A percentile compares a stretch with the other conserved stretches of the same genome.
These are phyloP conservation scores for Oryza glaberrima DNA, from an alignment of 176 grass and related monocot species.

Conservation along the genomic window DNA sequence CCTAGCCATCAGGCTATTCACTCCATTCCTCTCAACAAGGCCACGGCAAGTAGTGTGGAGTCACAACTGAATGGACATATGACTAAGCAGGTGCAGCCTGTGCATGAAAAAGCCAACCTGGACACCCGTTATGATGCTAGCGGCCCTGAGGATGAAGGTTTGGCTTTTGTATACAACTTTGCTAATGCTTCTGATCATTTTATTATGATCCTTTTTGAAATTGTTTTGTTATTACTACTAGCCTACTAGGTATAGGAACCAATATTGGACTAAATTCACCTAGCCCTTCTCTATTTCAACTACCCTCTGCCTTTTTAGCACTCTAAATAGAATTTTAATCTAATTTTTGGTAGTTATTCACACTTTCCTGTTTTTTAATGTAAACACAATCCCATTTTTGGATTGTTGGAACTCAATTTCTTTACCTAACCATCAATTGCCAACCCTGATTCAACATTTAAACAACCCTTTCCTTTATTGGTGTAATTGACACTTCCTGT, in stretches of 20 bases:
- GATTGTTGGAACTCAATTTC: conserved; percentile 12
- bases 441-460: not conserved
- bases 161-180: conserved; percentile 10
- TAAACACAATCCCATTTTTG: not conserved
- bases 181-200: conserved; percentile 21
- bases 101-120: conserved; percentile 49
- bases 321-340: conserved; percentile 12
- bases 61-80: conserved; percentile 32
- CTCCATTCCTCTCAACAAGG: conserved; percentile 40
- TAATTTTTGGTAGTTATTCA: conserved; percentile 3
- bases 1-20: conserved; percentile 25
- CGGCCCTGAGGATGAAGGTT: conserved; percentile 65
- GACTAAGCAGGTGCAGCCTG: conserved; percentile 34
- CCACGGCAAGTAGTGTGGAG: conserved; percentile 23
- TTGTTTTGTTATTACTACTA: conserved; percentile 12
- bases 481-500: conserved; percentile 3
- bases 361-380: conserved; percentile 17
- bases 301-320: not conserved
- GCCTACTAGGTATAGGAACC: not conserved
- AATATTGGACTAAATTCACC: not conserved
- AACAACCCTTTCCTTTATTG: not conserved
- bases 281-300: not conserved
- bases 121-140: conserved; percentile 39
- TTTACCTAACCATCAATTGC: not conserved
- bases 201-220: not conserved